Conservation (phyloP, 2,329 filamentous ascomycete genomes). For the Berkeleyomyces rouxiae region DNA sequence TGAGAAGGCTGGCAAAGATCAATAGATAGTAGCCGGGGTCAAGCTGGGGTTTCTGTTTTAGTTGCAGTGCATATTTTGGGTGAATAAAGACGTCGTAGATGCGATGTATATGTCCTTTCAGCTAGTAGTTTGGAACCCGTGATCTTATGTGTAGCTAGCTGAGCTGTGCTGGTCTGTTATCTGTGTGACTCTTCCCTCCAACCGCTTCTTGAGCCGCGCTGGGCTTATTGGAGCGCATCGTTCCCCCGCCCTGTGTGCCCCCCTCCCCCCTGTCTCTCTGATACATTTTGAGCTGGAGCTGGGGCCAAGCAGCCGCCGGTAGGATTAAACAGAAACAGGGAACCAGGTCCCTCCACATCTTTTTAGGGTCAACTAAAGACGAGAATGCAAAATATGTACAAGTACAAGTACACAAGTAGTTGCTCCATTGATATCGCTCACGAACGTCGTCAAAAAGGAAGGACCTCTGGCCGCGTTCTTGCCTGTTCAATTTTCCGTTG, state of each 20-base stretch:
- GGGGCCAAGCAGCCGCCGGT: not conserved
- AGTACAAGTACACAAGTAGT: not conserved
- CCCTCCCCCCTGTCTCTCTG: not conserved
- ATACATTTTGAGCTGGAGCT: not conserved
- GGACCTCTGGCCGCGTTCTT: not conserved
- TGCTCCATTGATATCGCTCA: not conserved
- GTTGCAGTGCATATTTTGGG: not conserved
- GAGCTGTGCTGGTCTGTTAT: too few relatives aligned
- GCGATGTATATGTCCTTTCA: too few relatives aligned
- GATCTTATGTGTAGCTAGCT: too few relatives aligned
- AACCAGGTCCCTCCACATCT: not conserved
- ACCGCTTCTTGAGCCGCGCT: not conserved
- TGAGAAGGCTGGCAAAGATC: slow-evolving; percentile 14
- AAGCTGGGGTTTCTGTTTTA: not conserved
- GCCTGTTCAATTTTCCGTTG: not conserved
- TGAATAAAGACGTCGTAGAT: not conserved
- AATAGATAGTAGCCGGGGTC: not conserved
- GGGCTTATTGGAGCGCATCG: slow-evolving; percentile 1
- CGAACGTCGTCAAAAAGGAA: not conserved
- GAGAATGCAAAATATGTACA: too few relatives aligned
- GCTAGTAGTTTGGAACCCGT: too few relatives aligned
- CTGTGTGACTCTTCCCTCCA: not conserved
- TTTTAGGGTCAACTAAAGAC: too few relatives aligned
- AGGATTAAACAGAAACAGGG: not conserved
- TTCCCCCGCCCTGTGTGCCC: not conserved